These are phyloP conservation scores for Penicillium paxilli DNA, from an alignment of 495 filamentous ascomycete species.

Conservation along the genomic window DNA sequence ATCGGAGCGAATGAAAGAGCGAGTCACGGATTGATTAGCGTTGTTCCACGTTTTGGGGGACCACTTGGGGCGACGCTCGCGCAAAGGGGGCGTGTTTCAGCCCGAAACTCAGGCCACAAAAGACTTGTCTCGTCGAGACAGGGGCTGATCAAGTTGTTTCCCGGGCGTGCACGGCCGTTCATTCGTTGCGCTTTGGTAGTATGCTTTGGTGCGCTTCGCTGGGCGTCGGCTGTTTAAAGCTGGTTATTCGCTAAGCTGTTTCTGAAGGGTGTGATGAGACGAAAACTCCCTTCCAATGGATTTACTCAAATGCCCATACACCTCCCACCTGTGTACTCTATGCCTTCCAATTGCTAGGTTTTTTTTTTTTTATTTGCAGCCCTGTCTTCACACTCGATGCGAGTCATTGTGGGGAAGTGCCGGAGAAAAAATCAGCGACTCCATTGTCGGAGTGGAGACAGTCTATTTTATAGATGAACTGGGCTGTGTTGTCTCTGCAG, in stretches of 20 bases:
- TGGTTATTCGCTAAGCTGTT: background rate
- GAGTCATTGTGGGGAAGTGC: background rate
- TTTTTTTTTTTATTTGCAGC: too few relatives aligned
- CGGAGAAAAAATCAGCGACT: too few relatives aligned
- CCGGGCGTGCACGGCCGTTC: too few relatives aligned
- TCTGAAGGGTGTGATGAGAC: background rate
- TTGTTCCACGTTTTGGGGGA: constrained; percentile 18
- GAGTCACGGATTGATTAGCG: constrained; percentile 24
- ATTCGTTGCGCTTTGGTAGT: background rate
- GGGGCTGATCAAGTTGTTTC: too few relatives aligned
- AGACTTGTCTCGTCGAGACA: constrained; percentile 7
- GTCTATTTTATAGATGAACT: background rate
- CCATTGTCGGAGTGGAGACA: background rate
- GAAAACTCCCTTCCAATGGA: background rate
- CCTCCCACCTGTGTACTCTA: too few relatives aligned
- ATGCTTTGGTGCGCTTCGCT: background rate
- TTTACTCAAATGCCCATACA: too few relatives aligned
- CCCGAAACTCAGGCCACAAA: constrained; percentile 18
- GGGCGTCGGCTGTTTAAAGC: background rate
- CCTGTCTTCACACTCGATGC: too few relatives aligned
- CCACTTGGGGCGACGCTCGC: constrained; percentile 10
- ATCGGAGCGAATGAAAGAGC: constrained; percentile 25
- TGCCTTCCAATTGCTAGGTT: too few relatives aligned
- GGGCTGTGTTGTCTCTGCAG: background rate
- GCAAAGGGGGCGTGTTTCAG: constrained; percentile 32